Evolutionary conservation across 371 early-diverging fungal species (phyloP), one percentile per base, ranked within the genome.

Genomic region (Lichtheimia ramosa): DNA sequence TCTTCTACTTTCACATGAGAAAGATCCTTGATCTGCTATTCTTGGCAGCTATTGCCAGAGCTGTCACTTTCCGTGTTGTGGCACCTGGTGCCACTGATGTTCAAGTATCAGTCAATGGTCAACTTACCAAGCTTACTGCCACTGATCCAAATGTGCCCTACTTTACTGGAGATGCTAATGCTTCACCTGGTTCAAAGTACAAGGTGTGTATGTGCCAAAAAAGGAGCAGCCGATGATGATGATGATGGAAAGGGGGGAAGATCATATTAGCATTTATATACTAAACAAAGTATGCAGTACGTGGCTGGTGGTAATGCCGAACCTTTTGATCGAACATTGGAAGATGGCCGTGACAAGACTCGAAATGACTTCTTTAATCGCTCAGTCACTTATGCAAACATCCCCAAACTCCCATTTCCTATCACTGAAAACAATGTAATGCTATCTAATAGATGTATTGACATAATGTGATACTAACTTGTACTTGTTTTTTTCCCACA

Each of bases 371-470:
- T 79, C 58, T 70, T 59, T 43, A 58, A 71, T 43, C 79, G 84
- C 48, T 65, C 68, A 51, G 61, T 82, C 14, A 81, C 83, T 24
- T 82, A 82, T 60, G 84, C 81, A 55, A 67, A 79, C 57, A 74
- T 84, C 54, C 84, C 84, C 18, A 69, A 72, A 49, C 55, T 84
- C 6, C 84, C 84, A 3, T 76, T 64, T 69, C 78, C 81, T 48
- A 78, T 84, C 57, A 48, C 57, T 40, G 68, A 71, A 18, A 64
- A n/a, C n/a, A n/a, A 79, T 62, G 59, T 64, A 58, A 28, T 3
- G 21, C 15, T 41, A 4, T 42, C 7, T 51, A 3, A 25, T 24
- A 25, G 40, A 40, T 56, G 3, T 49, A 10, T 20, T 39, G 10
- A 21, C 25, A 60, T 64, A 25, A 25, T 25, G 2, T 2, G 25